Conservation (phyloP, 345 rosid genomes). For the Brassica incana region DNA sequence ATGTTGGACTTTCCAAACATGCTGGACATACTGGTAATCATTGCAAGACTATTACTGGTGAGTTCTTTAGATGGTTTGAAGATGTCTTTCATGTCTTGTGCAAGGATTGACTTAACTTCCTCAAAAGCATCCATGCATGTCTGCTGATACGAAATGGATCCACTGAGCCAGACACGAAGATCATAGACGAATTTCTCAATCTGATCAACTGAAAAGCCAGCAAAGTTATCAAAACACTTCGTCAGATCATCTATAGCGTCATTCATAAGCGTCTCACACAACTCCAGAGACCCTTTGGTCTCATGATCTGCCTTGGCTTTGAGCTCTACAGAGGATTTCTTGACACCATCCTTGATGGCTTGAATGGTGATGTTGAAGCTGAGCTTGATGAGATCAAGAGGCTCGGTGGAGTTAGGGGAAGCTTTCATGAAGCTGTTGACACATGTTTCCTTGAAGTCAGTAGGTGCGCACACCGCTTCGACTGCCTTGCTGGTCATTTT, state of each 20-base stretch:
- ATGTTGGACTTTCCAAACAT: slow-evolving; percentile 37
- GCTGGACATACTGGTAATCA: slow-evolving; percentile 47
- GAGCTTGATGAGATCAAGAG: slow-evolving; percentile 53
- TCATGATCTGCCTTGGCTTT: slow-evolving; percentile 53
- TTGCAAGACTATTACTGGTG: slow-evolving; percentile 70
- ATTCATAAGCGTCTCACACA: slow-evolving; percentile 52
- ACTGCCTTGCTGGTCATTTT: slow-evolving; percentile 43
- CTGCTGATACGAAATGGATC: slow-evolving; percentile 63
- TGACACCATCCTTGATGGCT: slow-evolving; percentile 43
- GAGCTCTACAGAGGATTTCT: slow-evolving; percentile 38
- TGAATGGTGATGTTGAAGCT: slow-evolving; percentile 48
- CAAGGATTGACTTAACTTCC: slow-evolving; percentile 50
- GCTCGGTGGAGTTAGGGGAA: slow-evolving; percentile 53
- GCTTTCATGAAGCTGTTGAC: slow-evolving; percentile 42
- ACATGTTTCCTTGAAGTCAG: slow-evolving; percentile 57
- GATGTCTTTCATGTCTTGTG: slow-evolving; percentile 47
- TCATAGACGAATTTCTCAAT: slow-evolving; percentile 43
- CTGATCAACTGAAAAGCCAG: slow-evolving; percentile 42
- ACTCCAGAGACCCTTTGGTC: slow-evolving; percentile 51
- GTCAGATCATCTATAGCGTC: slow-evolving; percentile 56
- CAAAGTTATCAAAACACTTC: slow-evolving; percentile 46
- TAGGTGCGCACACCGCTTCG: slow-evolving; percentile 56
- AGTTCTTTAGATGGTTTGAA: slow-evolving; percentile 47
- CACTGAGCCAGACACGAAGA: slow-evolving; percentile 72
- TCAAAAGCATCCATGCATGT: slow-evolving; percentile 68